phyloP scores from a whole-genome alignment of 371 early-diverging fungal species.

The Lichtheimia ramosa region DNA sequence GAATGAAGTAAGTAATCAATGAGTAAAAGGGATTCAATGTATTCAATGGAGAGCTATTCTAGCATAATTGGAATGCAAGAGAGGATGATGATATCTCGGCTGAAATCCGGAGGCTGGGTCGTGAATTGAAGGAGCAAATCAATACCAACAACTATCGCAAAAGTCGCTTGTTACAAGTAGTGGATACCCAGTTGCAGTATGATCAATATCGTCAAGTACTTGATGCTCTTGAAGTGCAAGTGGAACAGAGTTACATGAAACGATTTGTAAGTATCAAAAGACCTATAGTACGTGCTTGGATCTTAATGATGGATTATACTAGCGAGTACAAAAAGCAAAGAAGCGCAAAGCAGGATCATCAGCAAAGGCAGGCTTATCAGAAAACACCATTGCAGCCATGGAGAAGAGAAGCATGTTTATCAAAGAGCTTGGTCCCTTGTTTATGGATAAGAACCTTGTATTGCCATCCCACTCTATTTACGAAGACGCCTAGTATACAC shows the following conservation, averaged over 20 bases:
- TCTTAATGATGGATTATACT: too few species aligned
- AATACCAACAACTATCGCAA: slow-evolving; percentile 68
- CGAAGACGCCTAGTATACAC: slow-evolving; percentile 1
- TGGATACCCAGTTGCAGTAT: slow-evolving; percentile 75
- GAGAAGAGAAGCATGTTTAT: slow-evolving; percentile 50
- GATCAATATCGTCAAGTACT: slow-evolving; percentile 88
- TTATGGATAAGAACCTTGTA: slow-evolving; percentile 67
- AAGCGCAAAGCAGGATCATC: slow-evolving; percentile 64
- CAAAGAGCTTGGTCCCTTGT: slow-evolving; percentile 51
- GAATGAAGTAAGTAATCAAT: slow-evolving; percentile 52
- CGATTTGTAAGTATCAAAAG: slow-evolving; percentile 67
- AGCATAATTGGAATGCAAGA: slow-evolving; percentile 67
- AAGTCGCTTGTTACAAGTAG: slow-evolving; percentile 63
- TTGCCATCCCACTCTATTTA: slow-evolving; percentile 70
- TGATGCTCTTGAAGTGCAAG: slow-evolving; percentile 84
- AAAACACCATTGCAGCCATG: slow-evolving; percentile 52
- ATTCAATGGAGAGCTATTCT: not conserved
- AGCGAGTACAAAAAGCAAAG: slow-evolving; percentile 73
- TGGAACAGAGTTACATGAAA: slow-evolving; percentile 83
- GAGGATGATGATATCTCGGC: slow-evolving; percentile 84
- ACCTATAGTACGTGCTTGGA: not conserved
- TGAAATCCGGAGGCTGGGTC: slow-evolving; percentile 68
- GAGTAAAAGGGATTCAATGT: not conserved
- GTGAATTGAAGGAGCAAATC: slow-evolving; percentile 72
- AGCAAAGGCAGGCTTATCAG: slow-evolving; percentile 51